Evolutionary conservation across 1,284 basidiomycete species (phyloP), one percentile per base, ranked within the genome.

Genomic region (Polyporus tsugae): DNA sequence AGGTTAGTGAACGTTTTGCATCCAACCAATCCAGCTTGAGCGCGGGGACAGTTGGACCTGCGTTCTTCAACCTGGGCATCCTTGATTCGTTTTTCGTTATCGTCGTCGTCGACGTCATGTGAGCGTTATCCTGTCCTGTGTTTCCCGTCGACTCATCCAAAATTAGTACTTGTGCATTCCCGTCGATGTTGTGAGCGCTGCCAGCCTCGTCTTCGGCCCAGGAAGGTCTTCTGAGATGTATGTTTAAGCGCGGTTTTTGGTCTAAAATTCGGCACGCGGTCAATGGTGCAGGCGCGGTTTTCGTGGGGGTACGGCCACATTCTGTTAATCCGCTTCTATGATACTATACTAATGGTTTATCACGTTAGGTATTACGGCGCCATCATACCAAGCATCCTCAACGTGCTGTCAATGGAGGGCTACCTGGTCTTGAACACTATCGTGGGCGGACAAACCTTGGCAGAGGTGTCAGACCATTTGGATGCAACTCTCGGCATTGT

Each of bases 351-450:
- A 53, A 11, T 33, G 19, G 6, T 55, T 6, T 11, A 4, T 17
- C 49, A 60, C 29, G 58, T 2, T n/a, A 91, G 90, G 11, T 91
- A 89, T 76, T 89, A 87, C 72, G 89, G 87, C 0, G 85, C 87
- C 5, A 81, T 89, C 57, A 81, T 92, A 42, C 90, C 91, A 17
- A 88, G 88, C 29, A 61, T 86, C n/a, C 81, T 92, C 60, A 93
- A 93, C 73, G 87, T 90, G 3, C 72, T 89, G 60, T 83, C 86
- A 60, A 84, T 89, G 80, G 82, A 92, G 76, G 91, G 92, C 0
- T 95, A 89, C 79, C 81, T 91, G 63, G 86, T 93, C 59, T 79
- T 96, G 65, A 92, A 91, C 74, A 87, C 85, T 62, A 93, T 95
- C 74, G 83, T 93, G 62, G 93, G 91, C 6, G 93, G 92, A 0